Conservation (phyloP, 495 filamentous ascomycete genomes). For the Tuber indicum region DNA sequence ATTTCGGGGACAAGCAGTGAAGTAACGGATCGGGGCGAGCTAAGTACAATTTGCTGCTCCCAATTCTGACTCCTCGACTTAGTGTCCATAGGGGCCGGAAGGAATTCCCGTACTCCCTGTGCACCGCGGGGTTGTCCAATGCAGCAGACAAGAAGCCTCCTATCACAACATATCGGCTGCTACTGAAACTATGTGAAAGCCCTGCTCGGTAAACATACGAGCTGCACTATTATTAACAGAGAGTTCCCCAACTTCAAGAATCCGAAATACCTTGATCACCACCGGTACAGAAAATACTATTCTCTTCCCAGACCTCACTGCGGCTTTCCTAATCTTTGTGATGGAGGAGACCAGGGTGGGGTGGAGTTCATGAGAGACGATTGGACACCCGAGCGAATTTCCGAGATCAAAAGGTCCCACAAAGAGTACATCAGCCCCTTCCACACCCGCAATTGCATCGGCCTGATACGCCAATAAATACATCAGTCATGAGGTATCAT, state of each 20-base stretch:
- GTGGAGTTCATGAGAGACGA: conserved; percentile 50
- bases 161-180: conserved; percentile 25
- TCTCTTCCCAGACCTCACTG: conserved; percentile 62
- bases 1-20: neutral
- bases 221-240: conserved; percentile 10
- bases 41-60: conserved; percentile 11
- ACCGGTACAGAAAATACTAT: conserved; percentile 63
- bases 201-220: conserved; percentile 29
- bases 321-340: conserved; percentile 55
- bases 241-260: conserved; percentile 17
- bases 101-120: neutral
- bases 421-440: too few species aligned
- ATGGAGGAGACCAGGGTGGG: conserved; percentile 62
- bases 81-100: conserved; percentile 23
- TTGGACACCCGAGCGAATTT: too few species aligned
- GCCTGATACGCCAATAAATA: too few species aligned
- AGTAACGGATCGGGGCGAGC: conserved; percentile 5
- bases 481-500: neutral
- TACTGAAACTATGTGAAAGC: conserved; percentile 33
- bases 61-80: conserved; percentile 27
- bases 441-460: too few species aligned
- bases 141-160: conserved; percentile 18
- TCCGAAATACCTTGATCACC: conserved; percentile 27
- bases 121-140: conserved; percentile 19
- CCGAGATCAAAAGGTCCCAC: too few species aligned